These are phyloP conservation scores for Ogataea pignaliae DNA, from an alignment of 805 yeast genomes.

Conservation along the genomic window DNA sequence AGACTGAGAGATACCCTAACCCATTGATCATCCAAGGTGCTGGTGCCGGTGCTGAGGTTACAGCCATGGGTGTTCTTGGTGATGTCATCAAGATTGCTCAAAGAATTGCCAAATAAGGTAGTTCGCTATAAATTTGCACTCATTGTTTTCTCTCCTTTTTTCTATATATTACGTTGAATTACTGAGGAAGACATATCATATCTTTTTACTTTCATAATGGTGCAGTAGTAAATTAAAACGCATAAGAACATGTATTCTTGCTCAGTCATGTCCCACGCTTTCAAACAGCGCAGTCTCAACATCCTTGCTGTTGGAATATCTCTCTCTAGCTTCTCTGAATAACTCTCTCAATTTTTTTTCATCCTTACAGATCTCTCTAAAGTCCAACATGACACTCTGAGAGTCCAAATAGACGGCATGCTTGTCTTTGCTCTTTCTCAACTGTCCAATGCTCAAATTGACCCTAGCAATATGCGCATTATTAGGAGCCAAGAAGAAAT, in stretches of 20 bases:
- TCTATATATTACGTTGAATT: not conserved
- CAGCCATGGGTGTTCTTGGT: slow-evolving; percentile 82
- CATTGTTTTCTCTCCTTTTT: not conserved
- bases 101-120: slow-evolving; percentile 48
- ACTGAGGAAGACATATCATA: no score
- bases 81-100: slow-evolving; percentile 91
- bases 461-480: slow-evolving; percentile 76
- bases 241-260: no score
- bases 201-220: not conserved
- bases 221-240: no score
- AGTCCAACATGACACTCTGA: slow-evolving; percentile 67
- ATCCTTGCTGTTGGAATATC: slow-evolving; percentile 36
- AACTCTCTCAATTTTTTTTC: slow-evolving; percentile 42
- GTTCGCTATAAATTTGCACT: not conserved
- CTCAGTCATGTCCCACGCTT: not conserved
- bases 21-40: slow-evolving; percentile 98
- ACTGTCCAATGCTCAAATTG: slow-evolving; percentile 39
- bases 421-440: slow-evolving; percentile 19
- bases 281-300: slow-evolving; percentile 25
- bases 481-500: slow-evolving; percentile 79
- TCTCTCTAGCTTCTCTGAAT: slow-evolving; percentile 54
- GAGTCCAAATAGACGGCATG: slow-evolving; percentile 49
- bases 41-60: slow-evolving; percentile 75
- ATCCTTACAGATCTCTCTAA: slow-evolving; percentile 58
- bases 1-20: slow-evolving; percentile 85